Evolutionary conservation across 768 basidiomycete genomes (phyloP).

Genomic region (Erythrobasidium yunnanense): DNA sequence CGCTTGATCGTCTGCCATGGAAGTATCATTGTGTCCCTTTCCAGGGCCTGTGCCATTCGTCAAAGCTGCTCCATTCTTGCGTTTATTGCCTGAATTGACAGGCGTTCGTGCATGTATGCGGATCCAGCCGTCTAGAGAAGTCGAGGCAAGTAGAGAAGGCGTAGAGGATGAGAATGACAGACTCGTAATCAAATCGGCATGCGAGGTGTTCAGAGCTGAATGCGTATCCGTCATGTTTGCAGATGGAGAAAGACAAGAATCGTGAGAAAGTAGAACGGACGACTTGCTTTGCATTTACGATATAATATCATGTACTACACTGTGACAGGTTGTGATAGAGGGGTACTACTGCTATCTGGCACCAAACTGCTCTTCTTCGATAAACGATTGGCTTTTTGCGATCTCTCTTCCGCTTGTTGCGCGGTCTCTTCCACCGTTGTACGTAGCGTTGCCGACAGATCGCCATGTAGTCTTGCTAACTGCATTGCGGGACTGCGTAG

Average conservation of each 20-base stretch:
- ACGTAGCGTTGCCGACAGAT: not conserved
- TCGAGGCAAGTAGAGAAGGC: slow-evolving; percentile 32
- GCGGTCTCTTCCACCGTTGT: no score
- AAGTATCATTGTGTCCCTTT: not conserved
- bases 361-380: no score
- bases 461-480: not conserved
- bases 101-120: slow-evolving; percentile 26
- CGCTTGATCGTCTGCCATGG: not conserved
- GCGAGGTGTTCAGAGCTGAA: slow-evolving; percentile 1
- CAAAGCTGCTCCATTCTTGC: not conserved
- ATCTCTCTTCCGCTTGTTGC: no score
- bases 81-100: not conserved
- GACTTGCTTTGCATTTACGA: no score
- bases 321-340: no score
- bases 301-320: no score
- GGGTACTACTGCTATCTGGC: no score
- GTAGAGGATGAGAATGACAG: slow-evolving; percentile 32
- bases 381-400: no score
- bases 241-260: no score
- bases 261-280: no score
- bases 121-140: slow-evolving; percentile 34
- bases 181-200: slow-evolving; percentile 33
- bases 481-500: slow-evolving; percentile 11
- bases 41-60: not conserved
- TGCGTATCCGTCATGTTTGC: no score